These are phyloP conservation scores for Leccinellum rugosiceps DNA, from an alignment of 768 basidiomycete genomes.

Conservation along the genomic window DNA sequence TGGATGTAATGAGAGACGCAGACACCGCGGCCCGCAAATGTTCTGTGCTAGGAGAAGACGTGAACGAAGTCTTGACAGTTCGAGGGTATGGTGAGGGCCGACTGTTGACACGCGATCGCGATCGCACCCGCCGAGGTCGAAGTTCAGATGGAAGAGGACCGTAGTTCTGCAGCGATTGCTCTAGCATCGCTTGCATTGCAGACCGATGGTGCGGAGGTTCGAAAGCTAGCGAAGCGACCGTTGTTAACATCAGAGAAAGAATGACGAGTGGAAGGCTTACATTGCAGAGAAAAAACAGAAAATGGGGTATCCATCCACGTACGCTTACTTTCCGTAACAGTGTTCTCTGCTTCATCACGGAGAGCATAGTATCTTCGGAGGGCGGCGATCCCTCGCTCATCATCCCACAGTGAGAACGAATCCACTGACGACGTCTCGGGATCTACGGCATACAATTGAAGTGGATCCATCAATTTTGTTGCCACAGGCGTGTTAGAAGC, in stretches of 20 bases:
- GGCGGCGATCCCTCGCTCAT: constrained; percentile 62
- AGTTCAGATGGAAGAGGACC: constrained; percentile 74
- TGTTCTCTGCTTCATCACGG: constrained; percentile 62
- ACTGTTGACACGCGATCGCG: constrained; percentile 66
- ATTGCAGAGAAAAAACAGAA: constrained; percentile 68
- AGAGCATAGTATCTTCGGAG: constrained; percentile 68
- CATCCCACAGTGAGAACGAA: constrained; percentile 54
- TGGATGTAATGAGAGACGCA: constrained; percentile 18
- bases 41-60: constrained; percentile 37
- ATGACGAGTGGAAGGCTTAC: constrained; percentile 40
- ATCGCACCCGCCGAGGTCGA: constrained; percentile 57
- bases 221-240: constrained; percentile 49
- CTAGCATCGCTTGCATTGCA: constrained; percentile 70
- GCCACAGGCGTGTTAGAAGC: constrained; percentile 30
- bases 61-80: constrained; percentile 41
- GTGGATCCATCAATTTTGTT: constrained; percentile 23
- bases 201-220: constrained; percentile 60
- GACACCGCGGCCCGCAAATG: constrained; percentile 28
- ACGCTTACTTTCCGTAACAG: constrained; percentile 63
- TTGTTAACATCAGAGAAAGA: background rate
- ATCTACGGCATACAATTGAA: constrained; percentile 55
- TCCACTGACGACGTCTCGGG: constrained; percentile 48
- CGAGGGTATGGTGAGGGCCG: constrained; percentile 75
- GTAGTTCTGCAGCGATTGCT: constrained; percentile 69
- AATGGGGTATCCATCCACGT: constrained; percentile 71